These are phyloP conservation scores for Aspergillus indologenus DNA, from an alignment of 495 filamentous ascomycete genomes.

Conservation along the genomic window DNA sequence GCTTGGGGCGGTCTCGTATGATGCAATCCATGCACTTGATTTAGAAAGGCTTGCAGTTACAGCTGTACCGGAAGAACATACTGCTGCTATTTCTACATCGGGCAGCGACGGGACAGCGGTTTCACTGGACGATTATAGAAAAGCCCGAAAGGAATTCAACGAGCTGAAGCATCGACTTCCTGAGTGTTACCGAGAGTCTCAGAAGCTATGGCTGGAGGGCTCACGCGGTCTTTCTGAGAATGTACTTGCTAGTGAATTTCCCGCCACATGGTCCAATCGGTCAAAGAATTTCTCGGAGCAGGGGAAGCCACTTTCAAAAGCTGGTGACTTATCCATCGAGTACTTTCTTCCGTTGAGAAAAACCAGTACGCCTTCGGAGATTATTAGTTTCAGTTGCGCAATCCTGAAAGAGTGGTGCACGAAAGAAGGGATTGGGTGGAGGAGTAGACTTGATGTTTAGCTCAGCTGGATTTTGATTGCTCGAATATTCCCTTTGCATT, in stretches of 20 bases:
- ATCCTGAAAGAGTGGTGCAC: constrained; percentile 47
- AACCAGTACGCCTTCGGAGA: constrained; percentile 43
- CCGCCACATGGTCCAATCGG: constrained; percentile 44
- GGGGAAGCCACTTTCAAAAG: constrained; percentile 32
- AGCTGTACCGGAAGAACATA: constrained; percentile 39
- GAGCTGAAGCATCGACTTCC: constrained; percentile 41
- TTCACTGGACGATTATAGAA: constrained; percentile 34
- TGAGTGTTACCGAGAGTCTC: constrained; percentile 41
- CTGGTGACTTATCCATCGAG: constrained; percentile 41
- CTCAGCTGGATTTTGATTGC: neutral
- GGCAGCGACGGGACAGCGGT: constrained; percentile 37
- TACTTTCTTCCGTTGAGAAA: constrained; percentile 44
- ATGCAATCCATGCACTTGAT: constrained; percentile 44
- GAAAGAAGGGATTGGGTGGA: constrained; percentile 43
- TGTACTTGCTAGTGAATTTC: constrained; percentile 41
- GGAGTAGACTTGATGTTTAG: constrained; percentile 33
- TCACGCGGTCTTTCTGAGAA: constrained; percentile 42
- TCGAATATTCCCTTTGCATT: constrained; percentile 9
- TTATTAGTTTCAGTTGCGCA: constrained; percentile 44
- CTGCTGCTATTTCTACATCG: constrained; percentile 37
- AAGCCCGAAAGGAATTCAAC: constrained; percentile 35
- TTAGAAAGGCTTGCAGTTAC: constrained; percentile 43
- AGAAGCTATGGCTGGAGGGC: constrained; percentile 46
- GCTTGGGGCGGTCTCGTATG: constrained; percentile 47
- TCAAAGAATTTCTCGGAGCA: constrained; percentile 36